These are phyloP conservation scores for Scheffersomyces segobiensis DNA, from an alignment of 1,139 yeast genomes.

Conservation along the genomic window DNA sequence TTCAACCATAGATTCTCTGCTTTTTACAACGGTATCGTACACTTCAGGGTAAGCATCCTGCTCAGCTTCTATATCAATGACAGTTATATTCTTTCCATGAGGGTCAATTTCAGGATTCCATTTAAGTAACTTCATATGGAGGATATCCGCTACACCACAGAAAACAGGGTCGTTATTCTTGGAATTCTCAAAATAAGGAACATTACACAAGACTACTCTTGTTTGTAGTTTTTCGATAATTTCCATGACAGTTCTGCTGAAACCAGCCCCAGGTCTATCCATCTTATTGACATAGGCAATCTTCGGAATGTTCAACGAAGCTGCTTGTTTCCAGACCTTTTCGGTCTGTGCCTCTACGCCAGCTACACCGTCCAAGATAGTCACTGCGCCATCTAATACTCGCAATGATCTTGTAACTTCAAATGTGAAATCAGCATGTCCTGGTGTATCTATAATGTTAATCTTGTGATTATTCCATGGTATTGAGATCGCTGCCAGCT, in stretches of 20 bases:
- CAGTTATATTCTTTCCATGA: constrained; percentile 58
- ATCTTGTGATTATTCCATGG: constrained; percentile 80
- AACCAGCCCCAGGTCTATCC: constrained; percentile 97
- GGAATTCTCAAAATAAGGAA: constrained; percentile 65
- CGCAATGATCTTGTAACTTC: constrained; percentile 89
- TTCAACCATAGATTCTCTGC: constrained; percentile 79
- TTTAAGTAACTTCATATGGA: constrained; percentile 61
- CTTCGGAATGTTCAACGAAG: constrained; percentile 64
- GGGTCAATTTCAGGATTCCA: constrained; percentile 55
- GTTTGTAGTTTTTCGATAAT: constrained; percentile 77
- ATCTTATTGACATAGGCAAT: constrained; percentile 85
- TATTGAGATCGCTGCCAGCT: constrained; percentile 91
- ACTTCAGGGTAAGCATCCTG: constrained; percentile 31
- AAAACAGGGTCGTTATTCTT: constrained; percentile 49
- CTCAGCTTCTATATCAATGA: constrained; percentile 38
- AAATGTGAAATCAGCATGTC: constrained; percentile 96
- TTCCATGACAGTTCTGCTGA: constrained; percentile 84
- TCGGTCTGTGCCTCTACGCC: constrained; percentile 99
- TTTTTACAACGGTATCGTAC: constrained; percentile 50
- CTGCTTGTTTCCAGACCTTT: constrained; percentile 92
- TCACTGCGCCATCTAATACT: constrained; percentile 91
- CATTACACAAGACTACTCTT: constrained; percentile 67
- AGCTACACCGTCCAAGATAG: constrained; percentile 92
- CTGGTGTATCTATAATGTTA: constrained; percentile 95
- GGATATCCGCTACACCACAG: constrained; percentile 80